Evolutionary conservation across 2,329 filamentous ascomycete genomes (phyloP), one percentile per base, ranked within the genome.

Genomic region (Talaromyces albobiverticillius): DNA sequence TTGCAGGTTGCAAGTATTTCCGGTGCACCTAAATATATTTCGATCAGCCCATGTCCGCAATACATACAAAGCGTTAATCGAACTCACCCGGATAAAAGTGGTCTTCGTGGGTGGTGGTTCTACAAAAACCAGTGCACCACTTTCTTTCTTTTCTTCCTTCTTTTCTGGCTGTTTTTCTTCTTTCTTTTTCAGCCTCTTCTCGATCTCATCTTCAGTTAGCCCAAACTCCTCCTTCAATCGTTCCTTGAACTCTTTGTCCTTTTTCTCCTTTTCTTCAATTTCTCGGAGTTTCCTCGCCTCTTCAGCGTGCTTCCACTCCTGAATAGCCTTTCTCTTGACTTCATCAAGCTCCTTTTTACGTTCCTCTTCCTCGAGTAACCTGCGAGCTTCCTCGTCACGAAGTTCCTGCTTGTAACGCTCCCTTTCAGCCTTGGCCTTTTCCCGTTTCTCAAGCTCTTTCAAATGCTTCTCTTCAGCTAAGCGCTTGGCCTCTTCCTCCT

Each of bases 271-370:
- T 53, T 79, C 75, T 55, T 76, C 74, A 58, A 74, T 72, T 58
- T 81, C 78, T 60, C 70, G 75, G 36, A 73, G 69, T 22, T 69
- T 64, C 51, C 78, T 78, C 53, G 81, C 77, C 13, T 74, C 70
- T 58, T 81, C 76, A 53, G 76, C 70, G 26, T 69, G 71, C 68
- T 79, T 79, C 61, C 77, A 82, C n/a, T 74, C 74, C 59, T 80
- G 78, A 48, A 83, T 70, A 9, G 78, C 77, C 36, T 79, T 76
- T 49, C 74, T 74, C 46, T 77, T 79, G 56, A 77, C 71, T 60
- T 78, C 77, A 34, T 53, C 48, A 31, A 67, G 76, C 32, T 66
- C 62, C 18, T 66, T 68, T 22, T 66, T 64, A 55, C 64, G 66
- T 38, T 57, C 51, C 38, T 62, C 43, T n/a, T 65, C 63, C 22